Evolutionary conservation across 2,329 filamentous ascomycete genomes (phyloP).

Genomic region (Ilyonectria destructans): DNA sequence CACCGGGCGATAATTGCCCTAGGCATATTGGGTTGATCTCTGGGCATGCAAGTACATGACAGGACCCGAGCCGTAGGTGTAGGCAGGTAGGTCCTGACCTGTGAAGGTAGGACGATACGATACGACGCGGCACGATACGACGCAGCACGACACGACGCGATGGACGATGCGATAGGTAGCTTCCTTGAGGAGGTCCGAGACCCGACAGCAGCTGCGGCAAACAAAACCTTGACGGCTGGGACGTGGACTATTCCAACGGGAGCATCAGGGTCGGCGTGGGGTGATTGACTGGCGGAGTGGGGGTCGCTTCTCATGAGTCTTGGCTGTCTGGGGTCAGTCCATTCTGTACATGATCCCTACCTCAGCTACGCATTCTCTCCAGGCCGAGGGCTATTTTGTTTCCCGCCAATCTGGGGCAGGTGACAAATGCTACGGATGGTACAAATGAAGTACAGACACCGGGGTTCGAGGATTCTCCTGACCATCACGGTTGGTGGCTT

Average conservation of each 20-base stretch:
- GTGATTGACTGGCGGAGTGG: slow-evolving; percentile 26
- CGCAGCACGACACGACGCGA: slow-evolving; percentile 21
- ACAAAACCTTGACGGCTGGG: not conserved
- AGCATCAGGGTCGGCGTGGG: slow-evolving; percentile 26
- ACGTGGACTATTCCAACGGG: slow-evolving; percentile 1
- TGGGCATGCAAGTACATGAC: slow-evolving; percentile 18
- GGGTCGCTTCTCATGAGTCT: slow-evolving; percentile 16
- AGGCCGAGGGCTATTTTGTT: not conserved
- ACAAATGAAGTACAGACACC: not conserved
- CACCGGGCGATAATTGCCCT: slow-evolving; percentile 3
- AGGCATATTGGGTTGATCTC: not conserved
- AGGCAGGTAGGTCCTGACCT: not conserved
- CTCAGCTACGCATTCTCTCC: not conserved
- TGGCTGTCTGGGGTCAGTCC: slow-evolving; percentile 18
- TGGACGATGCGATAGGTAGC: slow-evolving; percentile 26
- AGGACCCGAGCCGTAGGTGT: slow-evolving; percentile 2
- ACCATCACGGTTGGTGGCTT: slow-evolving; percentile 21
- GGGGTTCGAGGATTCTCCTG: not conserved
- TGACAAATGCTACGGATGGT: slow-evolving; percentile 6
- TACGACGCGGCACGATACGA: slow-evolving; percentile 20
- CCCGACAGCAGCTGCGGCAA: slow-evolving; percentile 10
- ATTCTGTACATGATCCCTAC: slow-evolving; percentile 17
- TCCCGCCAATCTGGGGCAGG: slow-evolving; percentile 25
- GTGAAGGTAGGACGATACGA: slow-evolving; percentile 21
- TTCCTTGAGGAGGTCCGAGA: slow-evolving; percentile 14